phyloP scores from a whole-genome alignment of 202 grass and related monocot species.

The Schoenoplectus tabernaemontani region DNA sequence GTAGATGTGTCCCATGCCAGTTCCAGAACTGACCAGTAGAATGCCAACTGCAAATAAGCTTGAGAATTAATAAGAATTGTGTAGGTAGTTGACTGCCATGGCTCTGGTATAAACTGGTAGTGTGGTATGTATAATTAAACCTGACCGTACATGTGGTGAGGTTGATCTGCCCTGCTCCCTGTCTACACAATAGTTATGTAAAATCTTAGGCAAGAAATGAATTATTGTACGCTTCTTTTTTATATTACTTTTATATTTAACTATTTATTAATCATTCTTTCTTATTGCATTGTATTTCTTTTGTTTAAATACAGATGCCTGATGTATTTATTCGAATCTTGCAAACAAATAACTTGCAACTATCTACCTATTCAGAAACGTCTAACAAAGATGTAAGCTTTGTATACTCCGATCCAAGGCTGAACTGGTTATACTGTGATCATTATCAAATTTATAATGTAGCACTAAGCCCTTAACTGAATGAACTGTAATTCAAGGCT shows the following conservation, averaged over 20 bases:
- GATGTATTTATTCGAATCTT: slow-evolving; percentile 77
- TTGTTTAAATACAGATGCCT: slow-evolving; percentile 50
- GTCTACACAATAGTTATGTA: neutral
- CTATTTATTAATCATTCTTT: neutral
- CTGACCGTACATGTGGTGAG: neutral
- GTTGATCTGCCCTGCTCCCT: neutral
- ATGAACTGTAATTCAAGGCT: slow-evolving; percentile 1
- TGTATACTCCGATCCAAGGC: neutral
- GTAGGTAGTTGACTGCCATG: neutral
- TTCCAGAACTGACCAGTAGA: neutral
- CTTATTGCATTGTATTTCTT: neutral
- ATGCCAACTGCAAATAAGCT: neutral
- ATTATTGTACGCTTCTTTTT: neutral
- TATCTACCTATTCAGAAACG: slow-evolving; percentile 71
- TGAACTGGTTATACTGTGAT: neutral
- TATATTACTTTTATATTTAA: neutral
- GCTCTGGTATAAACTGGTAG: neutral
- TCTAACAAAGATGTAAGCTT: slow-evolving; percentile 81
- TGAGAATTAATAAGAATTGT: neutral
- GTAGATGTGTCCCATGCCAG: neutral
- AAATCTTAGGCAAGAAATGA: no score
- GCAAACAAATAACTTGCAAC: slow-evolving; percentile 56
- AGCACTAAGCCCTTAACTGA: neutral
- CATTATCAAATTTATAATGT: neutral
- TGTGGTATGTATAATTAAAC: neutral